These are phyloP conservation scores for Sporormia fimetaria DNA, from an alignment of 495 filamentous ascomycete genomes.

Conservation along the genomic window DNA sequence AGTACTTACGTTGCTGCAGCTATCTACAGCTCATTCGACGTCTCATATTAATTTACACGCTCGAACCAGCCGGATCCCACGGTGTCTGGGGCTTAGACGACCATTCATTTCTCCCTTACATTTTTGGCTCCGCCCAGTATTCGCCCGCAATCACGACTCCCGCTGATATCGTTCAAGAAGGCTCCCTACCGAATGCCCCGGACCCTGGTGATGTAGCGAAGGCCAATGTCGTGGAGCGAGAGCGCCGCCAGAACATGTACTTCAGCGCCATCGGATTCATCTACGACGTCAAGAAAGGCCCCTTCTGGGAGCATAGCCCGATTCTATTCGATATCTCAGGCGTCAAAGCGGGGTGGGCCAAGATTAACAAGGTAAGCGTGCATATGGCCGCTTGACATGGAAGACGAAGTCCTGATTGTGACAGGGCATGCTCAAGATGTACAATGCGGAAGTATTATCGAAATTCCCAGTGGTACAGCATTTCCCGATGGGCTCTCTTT, in stretches of 20 bases:
- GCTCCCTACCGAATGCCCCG: constrained; percentile 60
- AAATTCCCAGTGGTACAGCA: constrained; percentile 65
- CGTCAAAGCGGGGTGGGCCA: constrained; percentile 83
- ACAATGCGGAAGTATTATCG: constrained; percentile 55
- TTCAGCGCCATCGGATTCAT: constrained; percentile 99
- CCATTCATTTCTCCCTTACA: constrained; percentile 92
- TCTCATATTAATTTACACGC: constrained; percentile 81
- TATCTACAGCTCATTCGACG: constrained; percentile 74
- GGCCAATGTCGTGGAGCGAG: constrained; percentile 49
- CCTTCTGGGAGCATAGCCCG: constrained; percentile 97
- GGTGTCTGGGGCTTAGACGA: constrained; percentile 97
- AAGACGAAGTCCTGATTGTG: constrained; percentile 13
- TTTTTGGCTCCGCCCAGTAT: constrained; percentile 86
- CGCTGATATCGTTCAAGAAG: constrained; percentile 55
- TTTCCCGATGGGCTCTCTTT: constrained; percentile 66
- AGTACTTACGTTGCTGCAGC: constrained; percentile 33
- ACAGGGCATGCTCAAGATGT: constrained; percentile 65
- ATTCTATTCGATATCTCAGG: constrained; percentile 93
- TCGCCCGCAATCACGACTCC: constrained; percentile 55
- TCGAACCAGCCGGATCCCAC: constrained; percentile 91
- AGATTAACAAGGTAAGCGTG: constrained; percentile 77
- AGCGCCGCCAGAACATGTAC: constrained; percentile 73
- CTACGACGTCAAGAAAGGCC: constrained; percentile 91
- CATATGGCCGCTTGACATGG: not conserved
- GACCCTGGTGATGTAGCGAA: constrained; percentile 59